phyloP scores from a whole-genome alignment of 768 basidiomycete genomes.

The Aureoboletus auriporus region DNA sequence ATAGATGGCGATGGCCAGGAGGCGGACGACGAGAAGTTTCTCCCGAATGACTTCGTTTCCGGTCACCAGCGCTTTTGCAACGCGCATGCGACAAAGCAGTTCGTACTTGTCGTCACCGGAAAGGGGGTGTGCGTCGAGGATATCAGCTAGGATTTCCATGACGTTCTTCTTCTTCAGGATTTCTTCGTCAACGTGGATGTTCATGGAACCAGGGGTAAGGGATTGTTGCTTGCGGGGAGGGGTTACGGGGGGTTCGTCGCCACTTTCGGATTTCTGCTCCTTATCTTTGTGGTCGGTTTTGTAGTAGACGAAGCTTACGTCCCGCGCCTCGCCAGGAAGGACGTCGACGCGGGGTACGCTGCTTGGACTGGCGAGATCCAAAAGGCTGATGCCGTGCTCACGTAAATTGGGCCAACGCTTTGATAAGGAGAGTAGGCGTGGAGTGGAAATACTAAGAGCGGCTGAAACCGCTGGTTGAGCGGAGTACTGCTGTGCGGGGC shows the following conservation, averaged over 20 bases:
- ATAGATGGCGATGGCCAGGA: conserved; percentile 88
- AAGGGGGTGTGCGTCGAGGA: conserved; percentile 60
- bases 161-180: conserved; percentile 56
- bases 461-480: conserved; percentile 81
- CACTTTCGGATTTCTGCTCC: conserved; percentile 44
- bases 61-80: conserved; percentile 63
- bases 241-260: conserved; percentile 40
- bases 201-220: conserved; percentile 46
- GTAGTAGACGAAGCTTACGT: conserved; percentile 82
- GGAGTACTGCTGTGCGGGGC: conserved; percentile 94
- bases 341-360: conserved; percentile 50
- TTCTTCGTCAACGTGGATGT: conserved; percentile 58
- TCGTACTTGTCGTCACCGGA: conserved; percentile 86
- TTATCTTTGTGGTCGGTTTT: conserved; percentile 51
- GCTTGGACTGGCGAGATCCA: conserved; percentile 63
- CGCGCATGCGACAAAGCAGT: conserved; percentile 79
- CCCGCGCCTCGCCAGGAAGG: conserved; percentile 69
- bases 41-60: conserved; percentile 61
- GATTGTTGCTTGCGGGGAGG: conserved; percentile 47
- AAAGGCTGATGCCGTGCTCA: conserved; percentile 73
- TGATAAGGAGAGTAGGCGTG: conserved; percentile 77
- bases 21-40: conserved; percentile 75
- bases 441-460: conserved; percentile 75
- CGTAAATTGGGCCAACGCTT: conserved; percentile 82
- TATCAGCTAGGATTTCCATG: conserved; percentile 76